These are phyloP conservation scores for Crithidia mellificae DNA, from an alignment of 208 protist genomes.

Conservation along the genomic window DNA sequence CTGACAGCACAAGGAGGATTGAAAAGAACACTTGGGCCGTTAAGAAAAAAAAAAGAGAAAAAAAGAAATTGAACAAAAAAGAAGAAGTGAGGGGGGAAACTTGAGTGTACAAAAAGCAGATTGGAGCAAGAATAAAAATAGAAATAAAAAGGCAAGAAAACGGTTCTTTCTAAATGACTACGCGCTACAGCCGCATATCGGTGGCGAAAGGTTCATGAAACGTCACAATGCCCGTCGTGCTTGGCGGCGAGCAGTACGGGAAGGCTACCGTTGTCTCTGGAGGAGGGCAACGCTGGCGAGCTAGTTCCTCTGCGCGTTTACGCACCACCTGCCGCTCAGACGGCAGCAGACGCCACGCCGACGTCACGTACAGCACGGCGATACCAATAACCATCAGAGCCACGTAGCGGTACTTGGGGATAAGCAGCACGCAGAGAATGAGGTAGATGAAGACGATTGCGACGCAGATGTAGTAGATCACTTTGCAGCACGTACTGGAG, in stretches of 20 bases:
- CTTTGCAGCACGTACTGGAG: conserved; percentile 14
- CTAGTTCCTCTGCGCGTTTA: conserved; percentile 21
- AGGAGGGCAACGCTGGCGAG: conserved; percentile 8
- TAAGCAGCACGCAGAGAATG: conserved; percentile 15
- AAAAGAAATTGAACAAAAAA: too few species aligned
- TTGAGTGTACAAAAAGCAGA: conserved; percentile 1
- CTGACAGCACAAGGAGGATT: too few species aligned
- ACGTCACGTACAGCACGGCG: conserved; percentile 15
- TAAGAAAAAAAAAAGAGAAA: too few species aligned
- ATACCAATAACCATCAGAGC: conserved; percentile 21
- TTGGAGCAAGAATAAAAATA: not conserved
- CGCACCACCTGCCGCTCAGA: conserved; percentile 25
- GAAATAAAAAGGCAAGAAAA: not conserved
- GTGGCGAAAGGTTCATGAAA: conserved; percentile 9
- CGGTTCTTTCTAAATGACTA: not conserved
- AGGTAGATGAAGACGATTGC: conserved; percentile 25
- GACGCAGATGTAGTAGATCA: conserved; percentile 23
- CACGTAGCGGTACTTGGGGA: conserved; percentile 31
- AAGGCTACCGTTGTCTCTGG: not conserved
- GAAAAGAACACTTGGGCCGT: too few species aligned
- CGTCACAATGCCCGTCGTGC: not conserved
- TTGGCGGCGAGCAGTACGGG: not conserved
- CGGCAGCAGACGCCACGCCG: conserved; percentile 30
- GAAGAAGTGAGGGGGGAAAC: not conserved
- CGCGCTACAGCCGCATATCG: not conserved